These are phyloP conservation scores for Gracilariopsis chorda DNA, from an alignment of 23 red algal species.

Conservation along the genomic window DNA sequence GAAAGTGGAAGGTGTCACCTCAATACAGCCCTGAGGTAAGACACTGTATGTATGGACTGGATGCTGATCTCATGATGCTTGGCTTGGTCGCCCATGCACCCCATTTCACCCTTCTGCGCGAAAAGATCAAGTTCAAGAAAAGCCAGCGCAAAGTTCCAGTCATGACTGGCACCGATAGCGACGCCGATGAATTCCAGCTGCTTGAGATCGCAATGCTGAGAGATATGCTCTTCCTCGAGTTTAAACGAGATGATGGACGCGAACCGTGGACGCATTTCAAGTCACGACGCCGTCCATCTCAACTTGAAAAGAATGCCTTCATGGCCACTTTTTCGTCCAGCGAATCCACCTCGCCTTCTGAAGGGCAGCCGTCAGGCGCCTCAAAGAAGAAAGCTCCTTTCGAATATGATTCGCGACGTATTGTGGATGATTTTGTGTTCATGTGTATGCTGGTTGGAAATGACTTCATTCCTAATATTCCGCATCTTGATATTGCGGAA, in stretches of 20 bases:
- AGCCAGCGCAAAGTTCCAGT: slow-evolving; percentile 33
- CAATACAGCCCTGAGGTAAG: slow-evolving; percentile 36
- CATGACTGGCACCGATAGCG: slow-evolving; percentile 59
- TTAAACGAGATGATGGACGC: slow-evolving; percentile 35
- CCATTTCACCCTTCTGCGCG: slow-evolving; percentile 92
- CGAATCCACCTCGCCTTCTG: not conserved
- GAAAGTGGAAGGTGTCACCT: slow-evolving; percentile 59
- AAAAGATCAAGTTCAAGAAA: slow-evolving; percentile 63
- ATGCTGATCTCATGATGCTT: slow-evolving; percentile 99
- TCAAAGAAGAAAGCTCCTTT: not conserved
- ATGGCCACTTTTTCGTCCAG: slow-evolving; percentile 15
- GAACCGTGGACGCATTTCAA: slow-evolving; percentile 4
- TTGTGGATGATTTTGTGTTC: slow-evolving; percentile 99
- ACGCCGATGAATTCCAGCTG: slow-evolving; percentile 87
- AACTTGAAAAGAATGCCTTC: slow-evolving; percentile 29
- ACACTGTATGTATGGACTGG: slow-evolving; percentile 97
- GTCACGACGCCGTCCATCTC: not conserved
- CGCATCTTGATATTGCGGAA: slow-evolving; percentile 93
- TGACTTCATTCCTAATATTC: slow-evolving; percentile 95
- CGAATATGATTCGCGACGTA: slow-evolving; percentile 66
- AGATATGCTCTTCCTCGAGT: slow-evolving; percentile 93
- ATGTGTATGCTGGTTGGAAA: slow-evolving; percentile 99
- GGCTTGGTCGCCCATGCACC: slow-evolving; percentile 83
- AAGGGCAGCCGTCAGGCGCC: not conserved
- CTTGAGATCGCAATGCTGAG: slow-evolving; percentile 85